Conservation (phyloP, 305 asterid species). For the Euphrasia arctica region DNA sequence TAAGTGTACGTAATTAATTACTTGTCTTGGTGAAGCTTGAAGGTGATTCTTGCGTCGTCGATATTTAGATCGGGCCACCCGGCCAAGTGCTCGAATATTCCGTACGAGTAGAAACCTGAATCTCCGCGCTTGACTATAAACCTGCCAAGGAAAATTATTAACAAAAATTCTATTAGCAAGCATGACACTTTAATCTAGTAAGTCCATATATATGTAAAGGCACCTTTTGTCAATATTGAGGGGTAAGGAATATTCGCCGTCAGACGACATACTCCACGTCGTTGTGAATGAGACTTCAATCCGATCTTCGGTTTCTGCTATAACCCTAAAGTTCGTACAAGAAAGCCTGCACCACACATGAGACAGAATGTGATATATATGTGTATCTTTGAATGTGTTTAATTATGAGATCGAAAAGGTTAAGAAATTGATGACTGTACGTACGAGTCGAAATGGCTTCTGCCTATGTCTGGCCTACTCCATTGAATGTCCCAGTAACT, state of each 20-base stretch:
- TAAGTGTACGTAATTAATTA: slow-evolving; percentile 12
- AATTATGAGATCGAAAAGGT: background rate
- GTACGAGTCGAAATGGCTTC: slow-evolving; percentile 45
- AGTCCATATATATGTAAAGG: background rate
- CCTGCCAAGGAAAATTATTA: slow-evolving; percentile 24
- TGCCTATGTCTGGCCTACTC: slow-evolving; percentile 36
- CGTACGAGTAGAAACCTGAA: slow-evolving; percentile 59
- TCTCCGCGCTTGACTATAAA: slow-evolving; percentile 46
- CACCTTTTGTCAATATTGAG: slow-evolving; percentile 49
- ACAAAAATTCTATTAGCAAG: background rate
- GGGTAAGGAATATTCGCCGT: slow-evolving; percentile 28
- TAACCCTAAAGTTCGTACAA: slow-evolving; percentile 39
- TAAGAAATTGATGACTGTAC: slow-evolving; percentile 4
- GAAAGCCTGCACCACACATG: slow-evolving; percentile 33
- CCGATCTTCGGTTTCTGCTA: slow-evolving; percentile 37
- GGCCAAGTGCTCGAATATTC: slow-evolving; percentile 45
- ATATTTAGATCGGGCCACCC: slow-evolving; percentile 59
- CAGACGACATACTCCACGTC: slow-evolving; percentile 36
- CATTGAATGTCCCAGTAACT: slow-evolving; percentile 73
- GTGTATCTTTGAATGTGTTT: background rate
- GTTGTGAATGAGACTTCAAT: slow-evolving; percentile 65
- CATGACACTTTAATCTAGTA: background rate
- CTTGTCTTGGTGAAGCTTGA: slow-evolving; percentile 50
- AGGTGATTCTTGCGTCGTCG: slow-evolving; percentile 48
- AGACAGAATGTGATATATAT: background rate